Evolutionary conservation across 2,329 filamentous ascomycete genomes (phyloP).

Genomic region (Arthrobotrys entomopaga): DNA sequence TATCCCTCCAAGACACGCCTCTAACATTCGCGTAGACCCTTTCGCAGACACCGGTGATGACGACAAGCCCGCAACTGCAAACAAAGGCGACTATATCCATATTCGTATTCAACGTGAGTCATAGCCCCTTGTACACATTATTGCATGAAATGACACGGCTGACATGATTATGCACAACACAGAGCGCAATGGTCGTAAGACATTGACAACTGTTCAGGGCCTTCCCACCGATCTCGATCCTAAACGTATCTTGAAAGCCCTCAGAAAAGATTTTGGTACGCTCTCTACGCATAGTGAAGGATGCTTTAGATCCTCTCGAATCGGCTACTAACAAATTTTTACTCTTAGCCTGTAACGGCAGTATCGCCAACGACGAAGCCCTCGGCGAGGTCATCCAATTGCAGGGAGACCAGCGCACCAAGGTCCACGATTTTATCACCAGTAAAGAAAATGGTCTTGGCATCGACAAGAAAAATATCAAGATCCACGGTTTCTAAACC

Average conservation of each 20-base stretch:
- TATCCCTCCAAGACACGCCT: neutral
- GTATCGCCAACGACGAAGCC: constrained; percentile 92
- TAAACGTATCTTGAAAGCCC: constrained; percentile 99
- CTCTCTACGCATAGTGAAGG: constrained; percentile 36
- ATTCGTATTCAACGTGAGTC: constrained; percentile 97
- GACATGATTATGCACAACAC: constrained; percentile 56
- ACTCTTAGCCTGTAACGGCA: constrained; percentile 99
- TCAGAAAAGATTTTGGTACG: constrained; percentile 98
- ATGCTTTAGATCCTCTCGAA: neutral
- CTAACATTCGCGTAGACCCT: constrained; percentile 75
- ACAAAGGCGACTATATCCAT: constrained; percentile 84
- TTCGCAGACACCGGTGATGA: constrained; percentile 99
- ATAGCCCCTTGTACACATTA: constrained; percentile 6
- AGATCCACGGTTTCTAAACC: constrained; percentile 53
- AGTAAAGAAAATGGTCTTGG: constrained; percentile 3
- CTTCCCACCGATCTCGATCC: constrained; percentile 98
- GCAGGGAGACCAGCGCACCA: constrained; percentile 98
- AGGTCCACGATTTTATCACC: constrained; percentile 84
- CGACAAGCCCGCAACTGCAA: constrained; percentile 76
- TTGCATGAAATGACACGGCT: neutral
- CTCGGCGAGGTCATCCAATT: constrained; percentile 99
- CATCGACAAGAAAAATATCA: constrained; percentile 24
- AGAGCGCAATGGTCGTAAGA: constrained; percentile 99
- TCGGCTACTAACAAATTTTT: constrained; percentile 56
- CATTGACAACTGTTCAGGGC: constrained; percentile 98